Conservation (phyloP, 129 eudicot species). For the Pulicaria dysenterica region DNA sequence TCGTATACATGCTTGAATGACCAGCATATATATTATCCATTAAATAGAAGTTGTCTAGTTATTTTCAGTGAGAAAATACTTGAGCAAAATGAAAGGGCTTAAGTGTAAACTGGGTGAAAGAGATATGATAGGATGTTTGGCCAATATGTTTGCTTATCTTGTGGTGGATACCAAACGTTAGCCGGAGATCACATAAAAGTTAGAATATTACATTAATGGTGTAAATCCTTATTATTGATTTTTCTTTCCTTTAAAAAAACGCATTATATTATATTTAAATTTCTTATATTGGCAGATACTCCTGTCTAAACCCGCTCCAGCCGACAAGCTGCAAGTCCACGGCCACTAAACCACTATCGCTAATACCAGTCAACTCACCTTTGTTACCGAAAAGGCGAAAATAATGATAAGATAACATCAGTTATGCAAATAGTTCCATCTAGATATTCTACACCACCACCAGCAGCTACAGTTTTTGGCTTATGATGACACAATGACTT, state of each 20-base stretch:
- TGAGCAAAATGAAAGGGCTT: background rate
- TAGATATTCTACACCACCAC: background rate
- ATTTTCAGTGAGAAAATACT: background rate
- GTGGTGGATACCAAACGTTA: constrained; percentile 33
- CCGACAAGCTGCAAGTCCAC: no score
- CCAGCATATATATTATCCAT: no score
- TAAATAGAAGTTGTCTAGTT: no score
- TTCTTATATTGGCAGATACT: no score
- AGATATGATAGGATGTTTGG: constrained; percentile 24
- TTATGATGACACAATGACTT: background rate
- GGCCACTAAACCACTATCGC: no score
- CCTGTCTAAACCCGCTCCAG: no score
- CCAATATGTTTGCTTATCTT: constrained; percentile 26
- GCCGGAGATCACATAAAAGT: constrained; percentile 18
- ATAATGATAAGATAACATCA: background rate
- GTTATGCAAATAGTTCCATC: background rate
- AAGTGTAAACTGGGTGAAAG: constrained; percentile 8
- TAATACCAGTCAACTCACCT: background rate
- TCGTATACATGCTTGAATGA: no score
- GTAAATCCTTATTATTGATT: background rate
- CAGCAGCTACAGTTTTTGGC: background rate
- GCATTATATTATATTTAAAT: background rate
- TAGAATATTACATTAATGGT: background rate
- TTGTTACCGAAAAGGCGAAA: background rate
- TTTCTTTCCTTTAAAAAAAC: background rate